Base-by-base conservation (phyloP, 2,329 filamentous ascomycete species). In the Metarhizium humberi region DNA sequence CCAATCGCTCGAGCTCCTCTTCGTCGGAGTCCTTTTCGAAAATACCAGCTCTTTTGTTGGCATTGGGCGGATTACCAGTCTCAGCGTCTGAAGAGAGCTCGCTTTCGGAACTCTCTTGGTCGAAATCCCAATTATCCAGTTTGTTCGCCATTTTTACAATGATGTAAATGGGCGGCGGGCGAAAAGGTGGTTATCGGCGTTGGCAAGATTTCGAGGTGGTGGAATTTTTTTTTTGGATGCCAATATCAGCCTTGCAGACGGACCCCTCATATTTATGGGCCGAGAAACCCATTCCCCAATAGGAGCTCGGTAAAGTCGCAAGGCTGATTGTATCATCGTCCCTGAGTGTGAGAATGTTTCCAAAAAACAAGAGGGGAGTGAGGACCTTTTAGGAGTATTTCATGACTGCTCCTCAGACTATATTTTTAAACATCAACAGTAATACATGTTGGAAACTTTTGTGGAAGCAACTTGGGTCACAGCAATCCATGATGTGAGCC, bases 1-100 rank as follows among this genome's bases (percentile, higher is more conserved):
- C 88, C 59, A 96, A 75, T 60, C 85, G 83, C 74, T 96, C 92
- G 34, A 96, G 82, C 67, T 92, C 90, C 65, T 87, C 84, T 69
- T 96, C 92, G 53, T 88, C 85, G 14, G 84, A 85, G 67, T 95
- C 90, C 67, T 92, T 94, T 52, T 88, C 85, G 54, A 67, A 69
- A 53, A 71, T 61, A 56, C 56, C 62, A 55, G 61, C 59, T 55
- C 59, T 62, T 54, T 61, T 66, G 61, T 64, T 69, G 60, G 55
- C 66, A 60, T 53, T 49, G 56, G 59, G 50, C 34, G 53, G 56
- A 14, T 66, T 66, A 36, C 67, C 66, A 32, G 64, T 66, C 25
- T 65, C 67, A 47, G 58, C 56, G 13, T 67, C 68, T 7, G 66
- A 66, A 11, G 57, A 56, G 20, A 60, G 52, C 7, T 68, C 65